Percentiles rank a stretch among this genome's conserved stretches.
Evolutionary conservation across 139 green algal genomes (phyloP).

Genomic region (Picochlorum sp.): DNA sequence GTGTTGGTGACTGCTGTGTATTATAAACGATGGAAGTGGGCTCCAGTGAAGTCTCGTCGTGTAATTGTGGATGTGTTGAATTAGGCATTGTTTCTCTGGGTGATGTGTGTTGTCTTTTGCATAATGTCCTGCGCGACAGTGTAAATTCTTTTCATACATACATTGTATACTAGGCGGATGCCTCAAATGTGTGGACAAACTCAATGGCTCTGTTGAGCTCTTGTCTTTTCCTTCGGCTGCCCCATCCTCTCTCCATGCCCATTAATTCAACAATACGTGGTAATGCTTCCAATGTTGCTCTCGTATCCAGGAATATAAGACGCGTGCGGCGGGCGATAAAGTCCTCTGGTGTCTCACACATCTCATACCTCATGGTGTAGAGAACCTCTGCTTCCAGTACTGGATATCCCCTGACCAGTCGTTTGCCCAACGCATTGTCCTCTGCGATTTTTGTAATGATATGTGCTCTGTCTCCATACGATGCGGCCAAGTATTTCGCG

Average conservation of each 20-base stretch:
- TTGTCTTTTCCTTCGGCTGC: conserved; percentile 16
- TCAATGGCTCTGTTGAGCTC: conserved; percentile 42
- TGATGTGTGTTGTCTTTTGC: background rate
- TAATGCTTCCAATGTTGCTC: conserved; percentile 62
- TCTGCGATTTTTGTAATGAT: conserved; percentile 65
- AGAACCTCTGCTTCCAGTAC: conserved; percentile 91
- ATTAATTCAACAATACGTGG: conserved; percentile 67
- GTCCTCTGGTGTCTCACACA: conserved; percentile 81
- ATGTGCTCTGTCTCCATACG: conserved; percentile 79
- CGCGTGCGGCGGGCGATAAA: conserved; percentile 86
- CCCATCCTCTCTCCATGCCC: conserved; percentile 56
- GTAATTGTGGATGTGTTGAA: conserved; percentile 93
- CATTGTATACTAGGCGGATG: background rate
- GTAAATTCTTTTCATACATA: conserved; percentile 3
- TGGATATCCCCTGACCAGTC: conserved; percentile 78
- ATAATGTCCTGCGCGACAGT: background rate
- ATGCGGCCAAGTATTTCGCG: conserved; percentile 52
- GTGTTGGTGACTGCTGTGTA: conserved; percentile 80
- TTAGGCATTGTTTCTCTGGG: conserved; percentile 35
- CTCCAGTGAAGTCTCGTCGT: conserved; percentile 87
- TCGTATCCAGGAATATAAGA: conserved; percentile 87
- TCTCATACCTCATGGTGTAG: conserved; percentile 65
- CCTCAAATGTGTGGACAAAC: conserved; percentile 61
- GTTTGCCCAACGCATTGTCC: conserved; percentile 51
- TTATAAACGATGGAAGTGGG: conserved; percentile 96